Evolutionary conservation across 2,329 filamentous ascomycete genomes (phyloP).

Genomic region (Trichophyton schoenleinii): DNA sequence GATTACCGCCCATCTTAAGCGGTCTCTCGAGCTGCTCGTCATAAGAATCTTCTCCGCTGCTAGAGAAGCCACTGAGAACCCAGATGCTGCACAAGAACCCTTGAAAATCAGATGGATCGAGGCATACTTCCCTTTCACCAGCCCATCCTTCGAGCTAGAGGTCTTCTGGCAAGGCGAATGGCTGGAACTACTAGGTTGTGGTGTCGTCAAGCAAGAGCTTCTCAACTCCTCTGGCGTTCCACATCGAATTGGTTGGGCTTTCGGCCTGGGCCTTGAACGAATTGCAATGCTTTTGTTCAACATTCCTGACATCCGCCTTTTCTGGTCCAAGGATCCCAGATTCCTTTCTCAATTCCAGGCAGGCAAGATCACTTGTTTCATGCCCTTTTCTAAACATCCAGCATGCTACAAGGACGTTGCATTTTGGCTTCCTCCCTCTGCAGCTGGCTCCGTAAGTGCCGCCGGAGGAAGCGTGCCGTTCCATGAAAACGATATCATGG

Average conservation of each 20-base stretch:
- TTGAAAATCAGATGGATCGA: slow-evolving; percentile 87
- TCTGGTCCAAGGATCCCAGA: slow-evolving; percentile 77
- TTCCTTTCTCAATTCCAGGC: slow-evolving; percentile 72
- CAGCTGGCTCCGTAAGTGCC: slow-evolving; percentile 25
- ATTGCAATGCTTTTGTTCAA: slow-evolving; percentile 96
- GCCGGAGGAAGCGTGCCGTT: slow-evolving; percentile 40
- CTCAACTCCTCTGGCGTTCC: slow-evolving; percentile 65
- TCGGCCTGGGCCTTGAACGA: slow-evolving; percentile 83
- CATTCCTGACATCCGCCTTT: slow-evolving; percentile 90
- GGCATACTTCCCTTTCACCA: slow-evolving; percentile 95
- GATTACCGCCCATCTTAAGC: slow-evolving; percentile 73
- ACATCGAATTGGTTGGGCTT: slow-evolving; percentile 78
- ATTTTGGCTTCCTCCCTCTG: slow-evolving; percentile 61
- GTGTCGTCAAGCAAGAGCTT: slow-evolving; percentile 73
- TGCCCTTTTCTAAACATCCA: slow-evolving; percentile 83
- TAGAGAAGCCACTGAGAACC: slow-evolving; percentile 40
- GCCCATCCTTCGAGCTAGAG: slow-evolving; percentile 89
- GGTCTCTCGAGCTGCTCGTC: slow-evolving; percentile 78
- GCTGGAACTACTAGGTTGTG: slow-evolving; percentile 92
- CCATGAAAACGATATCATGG: slow-evolving; percentile 97
- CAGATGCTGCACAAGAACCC: slow-evolving; percentile 51
- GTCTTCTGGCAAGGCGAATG: slow-evolving; percentile 90
- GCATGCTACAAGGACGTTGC: slow-evolving; percentile 83
- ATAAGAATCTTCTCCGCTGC: slow-evolving; percentile 77
- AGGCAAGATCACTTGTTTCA: slow-evolving; percentile 50